Percentiles rank a stretch among this genome's conserved stretches.
Evolutionary conservation across 2,329 filamentous ascomycete genomes (phyloP).

Genomic region (Fusarium newnesense): DNA sequence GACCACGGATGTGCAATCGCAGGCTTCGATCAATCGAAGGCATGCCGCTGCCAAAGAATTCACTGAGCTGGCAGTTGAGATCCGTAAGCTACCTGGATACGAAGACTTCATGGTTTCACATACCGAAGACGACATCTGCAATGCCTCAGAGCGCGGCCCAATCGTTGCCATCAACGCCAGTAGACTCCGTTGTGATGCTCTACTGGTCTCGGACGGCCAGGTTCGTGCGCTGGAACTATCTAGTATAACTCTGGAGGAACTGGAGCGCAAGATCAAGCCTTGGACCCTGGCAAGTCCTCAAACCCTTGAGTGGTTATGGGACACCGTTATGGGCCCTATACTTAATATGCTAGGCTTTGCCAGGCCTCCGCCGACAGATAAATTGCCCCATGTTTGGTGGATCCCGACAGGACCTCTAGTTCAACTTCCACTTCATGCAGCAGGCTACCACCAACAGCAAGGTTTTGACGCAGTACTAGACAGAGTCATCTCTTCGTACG

Average conservation of each 20-base stretch:
- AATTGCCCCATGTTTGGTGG: neutral
- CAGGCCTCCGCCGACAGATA: fast-evolving
- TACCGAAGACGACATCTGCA: neutral
- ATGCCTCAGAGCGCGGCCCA: neutral
- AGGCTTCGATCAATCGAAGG: neutral
- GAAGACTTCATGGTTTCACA: neutral
- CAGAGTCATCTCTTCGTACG: fast-evolving
- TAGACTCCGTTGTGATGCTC: neutral
- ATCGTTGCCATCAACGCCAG: neutral
- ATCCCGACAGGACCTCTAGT: neutral
- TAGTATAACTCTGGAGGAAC: neutral
- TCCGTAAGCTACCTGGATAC: neutral
- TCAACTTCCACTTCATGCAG: neutral
- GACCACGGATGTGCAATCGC: too few species aligned
- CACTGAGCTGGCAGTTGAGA: neutral
- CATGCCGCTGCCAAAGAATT: neutral
- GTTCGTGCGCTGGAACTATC: neutral
- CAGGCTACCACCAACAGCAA: neutral
- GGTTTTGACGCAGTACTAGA: fast-evolving
- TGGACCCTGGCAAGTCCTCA: neutral
- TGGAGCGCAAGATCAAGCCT: neutral
- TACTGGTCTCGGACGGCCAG: neutral
- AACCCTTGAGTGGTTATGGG: neutral
- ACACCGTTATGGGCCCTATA: neutral
- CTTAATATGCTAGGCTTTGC: neutral